A percentile compares a stretch with the other conserved stretches of the same genome.
phyloP scores from a whole-genome alignment of 768 basidiomycete genomes.

The Crassisporium funariophilum region DNA sequence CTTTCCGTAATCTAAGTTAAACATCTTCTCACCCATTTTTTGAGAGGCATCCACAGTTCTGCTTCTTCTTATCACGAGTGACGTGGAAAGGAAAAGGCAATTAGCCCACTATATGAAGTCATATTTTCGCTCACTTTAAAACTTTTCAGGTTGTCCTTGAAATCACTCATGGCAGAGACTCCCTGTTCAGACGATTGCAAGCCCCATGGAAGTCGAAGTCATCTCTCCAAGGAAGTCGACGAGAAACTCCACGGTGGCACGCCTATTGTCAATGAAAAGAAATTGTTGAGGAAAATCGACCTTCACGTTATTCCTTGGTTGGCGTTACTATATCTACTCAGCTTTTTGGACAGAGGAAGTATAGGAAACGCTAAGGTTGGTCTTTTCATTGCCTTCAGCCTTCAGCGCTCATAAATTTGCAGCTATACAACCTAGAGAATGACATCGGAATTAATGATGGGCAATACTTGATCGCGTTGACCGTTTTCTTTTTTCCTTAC shows the following conservation, averaged over 20 bases:
- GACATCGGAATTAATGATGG: constrained; percentile 62
- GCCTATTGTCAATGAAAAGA: constrained; percentile 48
- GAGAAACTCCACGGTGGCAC: background rate
- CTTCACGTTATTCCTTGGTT: constrained; percentile 75
- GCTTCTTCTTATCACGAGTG: constrained; percentile 19
- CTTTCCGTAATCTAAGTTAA: constrained; percentile 14
- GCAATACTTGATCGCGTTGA: constrained; percentile 69
- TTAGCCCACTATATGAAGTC: constrained; percentile 23
- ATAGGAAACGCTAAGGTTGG: constrained; percentile 75
- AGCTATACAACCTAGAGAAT: constrained; percentile 61
- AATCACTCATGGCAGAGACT: constrained; percentile 5
- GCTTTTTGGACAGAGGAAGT: constrained; percentile 66
- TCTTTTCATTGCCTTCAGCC: constrained; percentile 2
- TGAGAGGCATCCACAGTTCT: constrained; percentile 10
- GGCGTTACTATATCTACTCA: constrained; percentile 70
- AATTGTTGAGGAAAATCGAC: constrained; percentile 63
- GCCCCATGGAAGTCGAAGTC: background rate
- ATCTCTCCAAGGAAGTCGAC: constrained; percentile 1
- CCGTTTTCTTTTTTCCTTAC: constrained; percentile 79
- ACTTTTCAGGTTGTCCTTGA: constrained; percentile 1
- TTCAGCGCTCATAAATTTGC: background rate
- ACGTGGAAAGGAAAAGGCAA: constrained; percentile 20
- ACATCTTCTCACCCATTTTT: constrained; percentile 20
- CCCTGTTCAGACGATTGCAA: constrained; percentile 2
- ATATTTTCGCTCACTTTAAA: constrained; percentile 10